Evolutionary conservation across 352 stramenopile species (phyloP), one percentile per base, ranked within the genome.

Genomic region (Thalassiosira sp.): DNA sequence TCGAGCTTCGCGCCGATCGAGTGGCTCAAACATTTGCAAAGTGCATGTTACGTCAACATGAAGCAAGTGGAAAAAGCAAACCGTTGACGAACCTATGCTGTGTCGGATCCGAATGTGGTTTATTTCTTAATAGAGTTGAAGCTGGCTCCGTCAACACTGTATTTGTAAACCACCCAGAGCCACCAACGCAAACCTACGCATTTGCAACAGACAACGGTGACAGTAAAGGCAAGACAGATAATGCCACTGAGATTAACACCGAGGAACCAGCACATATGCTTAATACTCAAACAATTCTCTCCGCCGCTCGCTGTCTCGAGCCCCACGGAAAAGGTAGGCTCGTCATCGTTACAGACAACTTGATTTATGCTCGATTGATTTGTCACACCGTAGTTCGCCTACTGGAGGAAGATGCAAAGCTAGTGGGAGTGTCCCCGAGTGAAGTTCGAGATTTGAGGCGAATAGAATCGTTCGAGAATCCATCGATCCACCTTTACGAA

Each of bases 101-200:
- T 35, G 81, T 92, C 40, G 87, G 82, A 42, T 77, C 79, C 5
- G 87, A 92, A 40, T 80, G 76, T 69, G 64, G 75, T 43, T 77
- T 49, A 20, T 90, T 92, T 67, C 64, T 92, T 37, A 51, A 85
- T 25, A 58, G 81, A 63, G 51, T 89, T 16, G 28, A 42, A 66
- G 10, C 53, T 13, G 53, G 60, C 27, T 80, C 79, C 15, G 59
- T 90, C 18, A 73, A 65, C 25, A 86, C 67, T 6, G 76, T 92
- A 59, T 92, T 85, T 69, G 79, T 89, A 11, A 92, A 92, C 56
- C 84, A 91, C 71, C 87, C 87, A 11, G 87, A 92, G 46, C 87
- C 87, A 61, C 87, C 87, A 2, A 92, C 87, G 11, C 87, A 92
- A 81, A 89, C 82, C 20, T 74, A 65, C 10, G 43, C 69, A 76